Conservation (phyloP, 2,329 filamentous ascomycete genomes). For the Xylariales sp. region DNA sequence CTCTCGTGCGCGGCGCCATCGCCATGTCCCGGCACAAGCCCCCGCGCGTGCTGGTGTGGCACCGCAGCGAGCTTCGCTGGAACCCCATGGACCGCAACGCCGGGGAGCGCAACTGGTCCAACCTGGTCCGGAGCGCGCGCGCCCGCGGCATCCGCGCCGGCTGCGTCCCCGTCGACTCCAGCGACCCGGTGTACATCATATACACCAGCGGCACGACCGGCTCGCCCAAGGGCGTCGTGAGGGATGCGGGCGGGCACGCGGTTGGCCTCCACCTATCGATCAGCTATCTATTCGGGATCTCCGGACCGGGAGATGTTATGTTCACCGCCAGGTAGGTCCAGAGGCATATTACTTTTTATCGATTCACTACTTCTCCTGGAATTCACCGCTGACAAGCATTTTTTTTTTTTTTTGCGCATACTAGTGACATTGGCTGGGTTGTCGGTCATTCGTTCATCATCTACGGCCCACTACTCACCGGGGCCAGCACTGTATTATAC, state of each 20-base stretch:
- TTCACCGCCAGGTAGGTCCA: constrained; percentile 41
- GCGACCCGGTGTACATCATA: constrained; percentile 9
- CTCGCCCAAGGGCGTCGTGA: constrained; percentile 20
- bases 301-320: constrained; percentile 74
- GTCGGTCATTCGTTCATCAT: constrained; percentile 85
- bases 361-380: no score
- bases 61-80: constrained; percentile 75
- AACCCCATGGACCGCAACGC: constrained; percentile 59
- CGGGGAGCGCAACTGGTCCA: constrained; percentile 77
- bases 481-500: constrained; percentile 82
- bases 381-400: no score
- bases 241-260: constrained; percentile 81
- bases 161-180: constrained; percentile 65
- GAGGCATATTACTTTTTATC: no score
- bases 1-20: constrained; percentile 72
- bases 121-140: constrained; percentile 65
- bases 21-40: constrained; percentile 67
- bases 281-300: constrained; percentile 76
- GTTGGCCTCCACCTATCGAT: constrained; percentile 81
- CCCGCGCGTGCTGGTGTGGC: constrained; percentile 72
- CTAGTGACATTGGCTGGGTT: constrained; percentile 83
- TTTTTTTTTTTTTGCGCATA: no score
- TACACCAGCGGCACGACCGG: constrained; percentile 11
- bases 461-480: constrained; percentile 80
- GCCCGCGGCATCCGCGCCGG: constrained; percentile 64